Conservation (phyloP, 805 yeast species). For the Starmerella sp. region DNA sequence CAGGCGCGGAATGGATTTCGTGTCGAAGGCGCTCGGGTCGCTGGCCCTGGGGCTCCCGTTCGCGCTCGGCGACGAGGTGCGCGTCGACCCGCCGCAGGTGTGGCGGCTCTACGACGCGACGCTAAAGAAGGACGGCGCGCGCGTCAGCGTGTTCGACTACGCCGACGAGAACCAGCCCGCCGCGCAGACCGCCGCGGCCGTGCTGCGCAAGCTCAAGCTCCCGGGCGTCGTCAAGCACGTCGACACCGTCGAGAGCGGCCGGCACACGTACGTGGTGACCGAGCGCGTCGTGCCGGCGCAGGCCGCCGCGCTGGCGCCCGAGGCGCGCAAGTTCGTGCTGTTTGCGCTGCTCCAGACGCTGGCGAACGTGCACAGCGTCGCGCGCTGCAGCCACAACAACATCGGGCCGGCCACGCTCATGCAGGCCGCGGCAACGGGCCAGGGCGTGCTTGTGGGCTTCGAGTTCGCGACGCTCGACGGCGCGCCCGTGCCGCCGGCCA, state of each 20-base stretch:
- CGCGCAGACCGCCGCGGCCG: conserved; percentile 35
- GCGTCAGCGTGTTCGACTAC: conserved; percentile 57
- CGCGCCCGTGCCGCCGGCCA: not conserved
- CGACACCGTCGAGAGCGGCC: conserved; percentile 56
- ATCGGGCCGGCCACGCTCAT: conserved; percentile 3
- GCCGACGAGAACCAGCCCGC: conserved; percentile 34
- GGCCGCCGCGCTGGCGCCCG: conserved; percentile 13
- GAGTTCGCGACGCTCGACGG: conserved; percentile 17
- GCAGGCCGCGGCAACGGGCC: conserved; percentile 7
- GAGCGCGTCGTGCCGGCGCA: conserved; percentile 52
- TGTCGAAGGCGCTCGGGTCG: conserved; percentile 50
- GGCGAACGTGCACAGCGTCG: conserved; percentile 6
- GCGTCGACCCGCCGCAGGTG: conserved; percentile 30
- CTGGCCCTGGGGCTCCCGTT: conserved; percentile 22
- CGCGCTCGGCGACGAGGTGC: conserved; percentile 29
- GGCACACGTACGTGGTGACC: conserved; percentile 47
- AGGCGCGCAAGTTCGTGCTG: conserved; percentile 8
- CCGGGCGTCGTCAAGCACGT: conserved; percentile 58
- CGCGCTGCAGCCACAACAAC: conserved; percentile 8
- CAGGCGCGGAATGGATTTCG: conserved; percentile 46
- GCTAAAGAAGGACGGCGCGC: conserved; percentile 34
- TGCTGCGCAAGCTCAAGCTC: conserved; percentile 44
- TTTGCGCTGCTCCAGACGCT: conserved; percentile 6
- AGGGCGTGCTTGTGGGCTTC: conserved; percentile 23
- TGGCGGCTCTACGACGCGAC: conserved; percentile 59